Percentiles rank a stretch among this genome's conserved stretches.
phyloP scores from a whole-genome alignment of 2,329 filamentous ascomycete genomes.

The Trichoderma koningiopsis region DNA sequence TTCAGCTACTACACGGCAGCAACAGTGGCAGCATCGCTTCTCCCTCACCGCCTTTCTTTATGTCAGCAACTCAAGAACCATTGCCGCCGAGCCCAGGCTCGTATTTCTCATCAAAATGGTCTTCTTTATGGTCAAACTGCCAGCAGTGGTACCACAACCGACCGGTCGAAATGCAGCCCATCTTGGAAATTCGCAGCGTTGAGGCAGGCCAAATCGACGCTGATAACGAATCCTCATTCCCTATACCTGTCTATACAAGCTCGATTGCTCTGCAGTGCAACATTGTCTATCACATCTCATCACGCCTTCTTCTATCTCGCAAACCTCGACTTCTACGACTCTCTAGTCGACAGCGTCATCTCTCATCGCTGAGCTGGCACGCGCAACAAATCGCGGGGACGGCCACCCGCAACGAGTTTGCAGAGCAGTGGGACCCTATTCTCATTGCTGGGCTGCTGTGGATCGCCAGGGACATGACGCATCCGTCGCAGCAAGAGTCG shows the following conservation, averaged over 20 bases:
- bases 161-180: slow-evolving; percentile 27
- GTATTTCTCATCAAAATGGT: slow-evolving; percentile 24
- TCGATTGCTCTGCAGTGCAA: slow-evolving; percentile 31
- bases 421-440: slow-evolving; percentile 40
- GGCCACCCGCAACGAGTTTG: slow-evolving; percentile 35
- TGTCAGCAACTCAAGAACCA: not conserved
- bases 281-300: slow-evolving; percentile 30
- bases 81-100: not conserved
- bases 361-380: slow-evolving; percentile 34
- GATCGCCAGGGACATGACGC: slow-evolving; percentile 34
- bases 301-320: slow-evolving; percentile 29
- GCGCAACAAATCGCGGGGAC: slow-evolving; percentile 37
- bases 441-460: slow-evolving; percentile 34
- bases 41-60: not conserved
- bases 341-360: slow-evolving; percentile 13
- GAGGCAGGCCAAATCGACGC: slow-evolving; percentile 30
- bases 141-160: slow-evolving; percentile 29
- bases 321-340: slow-evolving; percentile 31
- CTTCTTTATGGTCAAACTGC: slow-evolving; percentile 27
- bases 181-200: slow-evolving; percentile 29
- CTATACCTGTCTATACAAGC: slow-evolving; percentile 30
- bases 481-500: slow-evolving; percentile 34
- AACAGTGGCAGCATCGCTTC: not conserved
- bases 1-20: slow-evolving; percentile 22
- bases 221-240: slow-evolving; percentile 28